Evolutionary conservation across 495 filamentous ascomycete species (phyloP), one percentile per base, ranked within the genome.

Genomic region (Penicillium goetzii): DNA sequence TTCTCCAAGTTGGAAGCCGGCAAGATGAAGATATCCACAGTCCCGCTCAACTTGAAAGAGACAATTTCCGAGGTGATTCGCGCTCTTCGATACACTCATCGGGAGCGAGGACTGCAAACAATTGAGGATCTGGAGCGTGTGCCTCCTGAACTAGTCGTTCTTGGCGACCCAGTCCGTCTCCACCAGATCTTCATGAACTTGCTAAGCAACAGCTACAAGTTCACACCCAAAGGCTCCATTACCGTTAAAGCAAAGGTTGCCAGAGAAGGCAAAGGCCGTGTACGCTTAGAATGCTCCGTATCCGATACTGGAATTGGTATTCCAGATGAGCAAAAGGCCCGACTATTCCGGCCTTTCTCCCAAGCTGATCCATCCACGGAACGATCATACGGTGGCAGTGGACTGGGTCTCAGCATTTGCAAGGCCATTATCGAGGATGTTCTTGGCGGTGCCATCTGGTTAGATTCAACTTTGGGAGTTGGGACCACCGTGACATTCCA

Each of bases 141-240:
- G 3, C 85, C 94, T 55, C 85, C 88, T 3, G 80, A 89, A 14
- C 84, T 92, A 59, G 82, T 95, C n/a, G 93, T 97, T 36, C 86
- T 92, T 62, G 93, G 93, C 5, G 93, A 97, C 65, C 92, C 93
- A 11, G 91, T 96, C 47, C 89, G 93, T 36, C 81, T 97, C 4
- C 93, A 96, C 68, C 93, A 97, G 72, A 93, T 96, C 4, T 86
- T 97, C 60, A 95, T 95, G 78, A 97, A 97, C 63, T 83, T 96
- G 25, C 89, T 97, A 36, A 90, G 91, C 66, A 97, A 97, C 78
- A 92, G 89, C 73, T 89, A 97, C 74, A 97, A 97, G 70, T 97
- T 97, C 75, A 97, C 93, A 0, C 88, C 91, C 40, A 85, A 90
- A 63, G 93, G 93, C 9, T 90, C 90, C 14, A 90, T 97, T 54